These are phyloP conservation scores for Sonneratia caseolaris DNA, from an alignment of 345 rosid genomes.

Conservation along the genomic window DNA sequence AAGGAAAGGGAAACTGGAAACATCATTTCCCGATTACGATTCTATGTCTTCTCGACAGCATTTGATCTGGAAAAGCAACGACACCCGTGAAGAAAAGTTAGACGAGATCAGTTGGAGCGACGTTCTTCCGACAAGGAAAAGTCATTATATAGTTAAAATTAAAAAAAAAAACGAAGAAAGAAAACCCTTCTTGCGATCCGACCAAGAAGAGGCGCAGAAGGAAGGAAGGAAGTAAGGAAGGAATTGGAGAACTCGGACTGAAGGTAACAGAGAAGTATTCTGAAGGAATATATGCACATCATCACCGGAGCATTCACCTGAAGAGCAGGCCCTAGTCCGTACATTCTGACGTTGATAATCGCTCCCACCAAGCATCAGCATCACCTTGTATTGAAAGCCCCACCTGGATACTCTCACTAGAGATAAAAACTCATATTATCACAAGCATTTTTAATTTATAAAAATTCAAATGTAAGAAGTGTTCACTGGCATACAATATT, in stretches of 20 bases:
- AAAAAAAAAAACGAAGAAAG: not conserved
- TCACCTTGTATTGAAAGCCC: no score
- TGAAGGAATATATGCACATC: not conserved
- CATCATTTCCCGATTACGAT: not conserved
- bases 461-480: no score
- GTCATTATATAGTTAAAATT: not conserved
- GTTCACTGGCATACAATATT: no score
- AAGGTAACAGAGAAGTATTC: not conserved
- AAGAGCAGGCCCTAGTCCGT: constrained; percentile 2
- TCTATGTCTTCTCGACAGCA: not conserved
- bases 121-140: not conserved
- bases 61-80: not conserved
- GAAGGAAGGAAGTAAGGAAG: not conserved
- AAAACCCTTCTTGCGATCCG: not conserved
- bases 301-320: constrained; percentile 1
- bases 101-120: not conserved
- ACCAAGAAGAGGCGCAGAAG: not conserved
- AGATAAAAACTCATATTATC: no score
- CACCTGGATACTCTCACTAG: no score
- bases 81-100: not conserved
- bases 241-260: not conserved
- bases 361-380: no score
- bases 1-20: not conserved
- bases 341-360: not conserved
- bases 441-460: no score